Evolutionary conservation across 2,329 filamentous ascomycete genomes (phyloP).

Genomic region (Pleurostoma richardsiae): DNA sequence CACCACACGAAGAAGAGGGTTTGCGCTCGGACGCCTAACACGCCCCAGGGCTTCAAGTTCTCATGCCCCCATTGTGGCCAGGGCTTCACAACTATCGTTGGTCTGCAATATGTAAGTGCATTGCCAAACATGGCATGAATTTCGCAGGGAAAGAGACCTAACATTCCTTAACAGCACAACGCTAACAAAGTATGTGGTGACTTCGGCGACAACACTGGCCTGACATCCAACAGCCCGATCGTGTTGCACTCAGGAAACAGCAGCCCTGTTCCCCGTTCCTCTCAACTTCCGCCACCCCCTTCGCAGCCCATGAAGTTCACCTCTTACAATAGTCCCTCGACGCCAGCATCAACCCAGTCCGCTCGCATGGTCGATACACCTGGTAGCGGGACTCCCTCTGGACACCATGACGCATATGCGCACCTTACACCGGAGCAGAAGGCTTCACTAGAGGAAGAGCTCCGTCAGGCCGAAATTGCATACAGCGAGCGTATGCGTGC

Average conservation of each 20-base stretch:
- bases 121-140: background rate
- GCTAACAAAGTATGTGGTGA: constrained; percentile 41
- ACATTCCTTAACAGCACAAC: constrained; percentile 23
- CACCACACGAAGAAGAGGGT: constrained; percentile 29
- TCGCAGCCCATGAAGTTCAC: too few relatives aligned
- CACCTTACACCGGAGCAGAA: constrained; percentile 31
- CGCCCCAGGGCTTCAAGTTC: constrained; percentile 23
- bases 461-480: constrained; percentile 26
- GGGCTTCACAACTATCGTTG: constrained; percentile 34
- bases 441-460: constrained; percentile 26
- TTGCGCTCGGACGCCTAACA: constrained; percentile 20
- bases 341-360: too few relatives aligned
- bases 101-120: constrained; percentile 32
- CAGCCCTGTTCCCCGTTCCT: background rate
- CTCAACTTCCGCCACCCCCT: too few relatives aligned
- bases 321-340: too few relatives aligned
- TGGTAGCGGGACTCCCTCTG: too few relatives aligned
- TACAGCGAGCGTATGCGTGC: constrained; percentile 37
- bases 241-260: constrained; percentile 1
- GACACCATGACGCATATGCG: constrained; percentile 31
- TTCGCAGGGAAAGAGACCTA: constrained; percentile 9
- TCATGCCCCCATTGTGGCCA: constrained; percentile 40
- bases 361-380: background rate
- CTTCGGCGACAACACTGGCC: constrained; percentile 19
- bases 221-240: constrained; percentile 11